phyloP scores from a whole-genome alignment of 1,139 yeast species.

The Scheffersomyces parashehatae region DNA sequence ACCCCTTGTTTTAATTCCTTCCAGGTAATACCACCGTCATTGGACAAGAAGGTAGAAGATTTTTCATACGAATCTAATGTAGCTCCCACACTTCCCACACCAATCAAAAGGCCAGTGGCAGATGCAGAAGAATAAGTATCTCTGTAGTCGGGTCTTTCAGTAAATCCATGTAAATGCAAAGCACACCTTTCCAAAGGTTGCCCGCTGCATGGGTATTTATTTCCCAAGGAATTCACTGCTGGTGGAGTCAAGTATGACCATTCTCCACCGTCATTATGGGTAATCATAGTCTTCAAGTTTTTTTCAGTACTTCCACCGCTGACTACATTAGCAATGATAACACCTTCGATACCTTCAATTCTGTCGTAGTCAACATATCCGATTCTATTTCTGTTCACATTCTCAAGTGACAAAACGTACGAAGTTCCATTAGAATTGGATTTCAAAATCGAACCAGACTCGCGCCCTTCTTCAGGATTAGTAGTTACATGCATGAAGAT shows the following conservation, averaged over 20 bases:
- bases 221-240: conserved; percentile 58
- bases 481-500: conserved; percentile 85
- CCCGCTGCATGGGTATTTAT: conserved; percentile 55
- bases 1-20: conserved; percentile 71
- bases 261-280: conserved; percentile 91
- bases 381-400: conserved; percentile 68
- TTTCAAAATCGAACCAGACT: conserved; percentile 81
- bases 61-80: conserved; percentile 49
- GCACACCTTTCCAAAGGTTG: conserved; percentile 62
- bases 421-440: conserved; percentile 95
- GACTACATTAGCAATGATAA: conserved; percentile 72
- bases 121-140: conserved; percentile 88
- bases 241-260: conserved; percentile 81
- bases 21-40: conserved; percentile 93
- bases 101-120: conserved; percentile 85
- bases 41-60: conserved; percentile 71
- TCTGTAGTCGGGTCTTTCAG: conserved; percentile 80
- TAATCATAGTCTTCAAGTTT: conserved; percentile 65
- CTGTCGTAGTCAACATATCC: conserved; percentile 93
- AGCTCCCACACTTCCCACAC: conserved; percentile 88
- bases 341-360: conserved; percentile 86
- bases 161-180: conserved; percentile 84
- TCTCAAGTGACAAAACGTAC: conserved; percentile 70
- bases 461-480: conserved; percentile 47
- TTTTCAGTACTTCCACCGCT: conserved; percentile 42